phyloP scores from a whole-genome alignment of 192 early-diverging fungal genomes.

The Coemansia sp. region DNA sequence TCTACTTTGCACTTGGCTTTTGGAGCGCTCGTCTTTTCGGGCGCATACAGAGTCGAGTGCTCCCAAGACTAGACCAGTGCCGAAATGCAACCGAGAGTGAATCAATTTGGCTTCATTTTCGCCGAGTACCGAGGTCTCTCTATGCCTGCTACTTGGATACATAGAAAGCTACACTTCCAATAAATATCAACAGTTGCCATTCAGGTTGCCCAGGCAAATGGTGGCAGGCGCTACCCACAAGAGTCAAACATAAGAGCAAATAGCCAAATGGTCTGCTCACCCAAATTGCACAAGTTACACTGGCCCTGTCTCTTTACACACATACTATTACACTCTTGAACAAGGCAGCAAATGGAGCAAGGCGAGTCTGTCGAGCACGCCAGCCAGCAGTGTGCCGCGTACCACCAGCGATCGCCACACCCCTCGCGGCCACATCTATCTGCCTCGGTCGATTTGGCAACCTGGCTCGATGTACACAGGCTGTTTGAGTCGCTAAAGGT shows the following conservation, averaged over 20 bases:
- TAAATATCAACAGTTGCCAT: not conserved
- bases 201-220: not conserved
- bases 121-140: constrained; percentile 10
- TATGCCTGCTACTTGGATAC: constrained; percentile 15
- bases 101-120: constrained; percentile 15
- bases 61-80: constrained; percentile 33
- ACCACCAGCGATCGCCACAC: constrained; percentile 25
- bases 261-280: not conserved
- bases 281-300: not conserved
- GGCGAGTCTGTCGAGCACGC: not conserved
- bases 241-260: not conserved
- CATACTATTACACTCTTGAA: not conserved
- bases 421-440: constrained; percentile 32
- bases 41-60: constrained; percentile 29
- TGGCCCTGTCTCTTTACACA: not conserved
- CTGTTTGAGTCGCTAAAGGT: constrained; percentile 12
- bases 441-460: constrained; percentile 1
- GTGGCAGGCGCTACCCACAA: not conserved
- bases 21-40: constrained; percentile 30
- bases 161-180: constrained; percentile 15
- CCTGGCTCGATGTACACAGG: constrained; percentile 10
- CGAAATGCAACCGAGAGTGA: constrained; percentile 41
- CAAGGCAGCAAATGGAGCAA: not conserved
- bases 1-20: not conserved
- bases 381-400: constrained; percentile 13